Evolutionary conservation across 2,329 filamentous ascomycete species (phyloP).

Genomic region (Calonectria multiphialidica): DNA sequence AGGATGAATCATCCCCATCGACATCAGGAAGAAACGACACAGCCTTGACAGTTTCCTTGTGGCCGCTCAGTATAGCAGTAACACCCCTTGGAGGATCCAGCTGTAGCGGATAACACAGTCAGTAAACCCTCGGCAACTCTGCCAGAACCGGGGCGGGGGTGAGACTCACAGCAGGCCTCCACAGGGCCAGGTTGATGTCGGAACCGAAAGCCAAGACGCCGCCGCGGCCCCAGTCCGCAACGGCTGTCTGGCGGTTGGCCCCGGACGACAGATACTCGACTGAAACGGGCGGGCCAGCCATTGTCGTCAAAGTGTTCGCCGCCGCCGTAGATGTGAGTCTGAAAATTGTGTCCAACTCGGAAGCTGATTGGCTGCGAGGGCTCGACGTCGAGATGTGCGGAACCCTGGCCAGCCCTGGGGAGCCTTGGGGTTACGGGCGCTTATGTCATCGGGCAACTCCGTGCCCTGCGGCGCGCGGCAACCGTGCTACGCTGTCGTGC

Average conservation of each 20-base stretch:
- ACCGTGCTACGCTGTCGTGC: constrained; percentile 1
- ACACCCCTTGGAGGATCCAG: constrained; percentile 66
- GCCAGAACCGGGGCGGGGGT: background rate
- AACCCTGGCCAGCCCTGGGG: background rate
- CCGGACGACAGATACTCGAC: constrained; percentile 78
- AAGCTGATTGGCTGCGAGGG: constrained; percentile 51
- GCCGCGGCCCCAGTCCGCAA: constrained; percentile 86
- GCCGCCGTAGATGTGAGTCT: constrained; percentile 44
- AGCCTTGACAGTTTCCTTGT: constrained; percentile 84
- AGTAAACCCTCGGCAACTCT: background rate
- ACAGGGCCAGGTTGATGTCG: constrained; percentile 89
- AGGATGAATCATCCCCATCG: constrained; percentile 58
- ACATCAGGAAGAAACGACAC: constrained; percentile 78
- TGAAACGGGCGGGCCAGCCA: constrained; percentile 48
- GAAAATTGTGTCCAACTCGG: constrained; percentile 48
- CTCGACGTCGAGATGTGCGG: constrained; percentile 34
- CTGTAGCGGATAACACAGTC: constrained; percentile 42
- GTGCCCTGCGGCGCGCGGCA: constrained; percentile 4
- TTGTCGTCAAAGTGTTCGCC: constrained; percentile 33
- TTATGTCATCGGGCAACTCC: constrained; percentile 40
- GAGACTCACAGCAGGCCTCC: constrained; percentile 79
- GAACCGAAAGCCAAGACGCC: constrained; percentile 89
- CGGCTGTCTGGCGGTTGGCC: constrained; percentile 89
- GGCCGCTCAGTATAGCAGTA: constrained; percentile 76
- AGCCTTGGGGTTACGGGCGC: constrained; percentile 7